These are phyloP conservation scores for Suzukiozyma palmioleophila DNA, from an alignment of 1,139 yeast species.

Conservation along the genomic window DNA sequence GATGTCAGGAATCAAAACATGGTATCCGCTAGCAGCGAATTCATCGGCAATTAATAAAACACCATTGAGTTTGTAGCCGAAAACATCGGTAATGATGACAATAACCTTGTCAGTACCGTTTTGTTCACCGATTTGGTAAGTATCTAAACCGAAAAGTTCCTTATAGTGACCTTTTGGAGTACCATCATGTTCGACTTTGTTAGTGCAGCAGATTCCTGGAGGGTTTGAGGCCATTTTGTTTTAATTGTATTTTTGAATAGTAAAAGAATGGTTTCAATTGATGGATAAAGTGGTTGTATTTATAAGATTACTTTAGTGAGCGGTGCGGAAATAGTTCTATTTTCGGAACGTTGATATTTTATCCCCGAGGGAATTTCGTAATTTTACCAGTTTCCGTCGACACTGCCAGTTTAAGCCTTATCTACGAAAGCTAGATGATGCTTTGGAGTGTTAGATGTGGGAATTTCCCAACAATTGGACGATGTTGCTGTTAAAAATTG, in stretches of 20 bases:
- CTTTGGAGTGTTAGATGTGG: no score
- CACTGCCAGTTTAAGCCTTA: no score
- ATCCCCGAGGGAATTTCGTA: no score
- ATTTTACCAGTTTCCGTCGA: no score
- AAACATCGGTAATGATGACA: conserved; percentile 65
- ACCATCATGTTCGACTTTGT: conserved; percentile 47
- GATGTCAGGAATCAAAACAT: conserved; percentile 71
- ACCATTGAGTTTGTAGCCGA: conserved; percentile 58
- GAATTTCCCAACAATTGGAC: no score
- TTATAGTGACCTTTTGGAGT: conserved; percentile 40
- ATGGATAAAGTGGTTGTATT: no score
- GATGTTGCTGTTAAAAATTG: no score
- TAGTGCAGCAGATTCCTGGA: conserved; percentile 48
- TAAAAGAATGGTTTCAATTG: no score
- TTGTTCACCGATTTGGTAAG: conserved; percentile 54
- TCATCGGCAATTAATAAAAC: conserved; percentile 63
- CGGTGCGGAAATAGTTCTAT: no score
- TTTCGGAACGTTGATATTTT: no score
- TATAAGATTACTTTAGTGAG: no score
- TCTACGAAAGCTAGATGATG: no score
- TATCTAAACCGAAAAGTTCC: conserved; percentile 41
- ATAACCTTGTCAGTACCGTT: conserved; percentile 42
- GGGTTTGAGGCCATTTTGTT: conserved; percentile 51
- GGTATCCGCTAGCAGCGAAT: conserved; percentile 52
- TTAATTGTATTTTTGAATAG: neutral